Conservation (phyloP, 306 rosid genomes). For the Arachis hypogaea region DNA sequence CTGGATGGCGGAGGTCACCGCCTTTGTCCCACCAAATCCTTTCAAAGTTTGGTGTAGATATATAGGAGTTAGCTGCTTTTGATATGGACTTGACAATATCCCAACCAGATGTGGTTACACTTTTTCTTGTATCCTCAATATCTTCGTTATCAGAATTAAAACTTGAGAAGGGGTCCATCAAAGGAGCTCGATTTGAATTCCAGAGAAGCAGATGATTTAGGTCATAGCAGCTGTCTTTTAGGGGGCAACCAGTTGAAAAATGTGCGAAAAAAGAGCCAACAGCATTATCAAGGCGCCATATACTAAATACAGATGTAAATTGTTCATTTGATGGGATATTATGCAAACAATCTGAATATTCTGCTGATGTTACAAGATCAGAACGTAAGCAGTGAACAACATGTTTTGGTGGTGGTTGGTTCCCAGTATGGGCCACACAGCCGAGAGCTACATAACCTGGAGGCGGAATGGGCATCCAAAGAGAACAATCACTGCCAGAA, state of each 20-base stretch:
- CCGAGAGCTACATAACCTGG: conserved; percentile 86
- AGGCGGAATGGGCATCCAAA: conserved; percentile 97
- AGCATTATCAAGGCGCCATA: conserved; percentile 93
- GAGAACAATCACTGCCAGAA: conserved; percentile 67
- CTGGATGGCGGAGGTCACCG: conserved; percentile 72
- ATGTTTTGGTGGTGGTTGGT: conserved; percentile 75
- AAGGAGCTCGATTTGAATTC: conserved; percentile 63
- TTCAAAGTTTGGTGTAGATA: conserved; percentile 91
- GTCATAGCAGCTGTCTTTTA: conserved; percentile 55
- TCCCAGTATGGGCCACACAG: conserved; percentile 81
- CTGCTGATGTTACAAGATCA: conserved; percentile 80
- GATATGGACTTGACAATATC: conserved; percentile 80
- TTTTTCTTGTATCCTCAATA: conserved; percentile 54
- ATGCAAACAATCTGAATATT: conserved; percentile 73
- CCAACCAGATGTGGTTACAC: conserved; percentile 77
- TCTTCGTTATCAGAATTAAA: conserved; percentile 47
- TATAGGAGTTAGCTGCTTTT: conserved; percentile 65
- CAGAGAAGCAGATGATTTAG: conserved; percentile 86
- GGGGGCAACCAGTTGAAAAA: conserved; percentile 65
- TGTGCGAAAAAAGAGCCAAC: conserved; percentile 85
- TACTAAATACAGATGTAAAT: conserved; percentile 71
- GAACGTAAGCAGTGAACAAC: conserved; percentile 85
- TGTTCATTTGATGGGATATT: conserved; percentile 55
- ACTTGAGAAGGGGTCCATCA: conserved; percentile 52
- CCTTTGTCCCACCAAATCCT: conserved; percentile 99